Conservation (phyloP, 75 land plant species). For the Cupressus sempervirens region DNA sequence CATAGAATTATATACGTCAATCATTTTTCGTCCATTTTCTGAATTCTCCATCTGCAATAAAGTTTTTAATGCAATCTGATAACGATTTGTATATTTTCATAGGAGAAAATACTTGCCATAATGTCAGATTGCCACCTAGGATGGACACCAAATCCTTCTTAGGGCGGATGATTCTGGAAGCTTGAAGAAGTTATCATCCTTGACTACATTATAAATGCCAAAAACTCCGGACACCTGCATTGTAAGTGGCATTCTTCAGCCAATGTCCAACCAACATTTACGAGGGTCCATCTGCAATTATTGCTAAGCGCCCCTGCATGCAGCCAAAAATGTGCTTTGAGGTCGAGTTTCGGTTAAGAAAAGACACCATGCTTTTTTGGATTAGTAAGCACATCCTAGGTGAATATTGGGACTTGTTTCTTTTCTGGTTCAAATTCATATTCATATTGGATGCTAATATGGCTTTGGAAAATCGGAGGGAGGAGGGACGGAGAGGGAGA, state of each 20-base stretch:
- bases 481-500: no score
- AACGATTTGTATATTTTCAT: background rate
- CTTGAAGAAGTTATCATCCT: background rate
- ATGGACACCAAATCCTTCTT: background rate
- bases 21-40: background rate
- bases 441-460: background rate
- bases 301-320: background rate
- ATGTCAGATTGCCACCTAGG: background rate
- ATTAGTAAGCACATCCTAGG: background rate
- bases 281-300: background rate
- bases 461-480: background rate
- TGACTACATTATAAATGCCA: background rate
- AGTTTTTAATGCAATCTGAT: background rate
- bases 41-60: background rate
- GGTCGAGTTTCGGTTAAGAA: background rate
- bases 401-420: background rate
- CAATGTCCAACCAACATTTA: background rate
- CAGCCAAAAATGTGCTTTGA: background rate
- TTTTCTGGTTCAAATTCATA: background rate
- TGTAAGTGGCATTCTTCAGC: background rate
- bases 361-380: background rate
- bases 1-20: background rate
- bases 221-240: background rate
- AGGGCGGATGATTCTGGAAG: background rate
- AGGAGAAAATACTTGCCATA: background rate